Percentiles rank a stretch among this genome's conserved stretches.
Conservation (phyloP, 768 basidiomycete species). For the Kwoniella mangroviensis region DNA sequence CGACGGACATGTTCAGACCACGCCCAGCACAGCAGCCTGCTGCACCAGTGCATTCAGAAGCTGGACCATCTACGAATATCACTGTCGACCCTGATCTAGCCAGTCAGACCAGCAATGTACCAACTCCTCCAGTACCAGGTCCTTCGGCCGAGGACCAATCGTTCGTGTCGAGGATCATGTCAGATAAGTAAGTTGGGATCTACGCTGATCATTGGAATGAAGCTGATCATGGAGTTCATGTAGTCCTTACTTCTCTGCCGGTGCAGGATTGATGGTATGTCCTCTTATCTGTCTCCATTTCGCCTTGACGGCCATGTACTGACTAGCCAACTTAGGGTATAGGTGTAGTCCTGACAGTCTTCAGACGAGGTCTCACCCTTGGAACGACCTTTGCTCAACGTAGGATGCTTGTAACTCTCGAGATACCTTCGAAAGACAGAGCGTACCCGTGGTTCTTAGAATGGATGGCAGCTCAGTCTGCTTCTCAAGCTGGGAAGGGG, state of each 20-base stretch:
- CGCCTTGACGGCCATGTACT: neutral
- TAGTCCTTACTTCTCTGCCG: conserved; percentile 97
- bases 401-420: conserved; percentile 89
- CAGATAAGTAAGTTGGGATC: conserved; percentile 48
- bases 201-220: neutral
- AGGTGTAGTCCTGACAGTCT: conserved; percentile 76
- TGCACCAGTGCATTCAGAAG: conserved; percentile 4
- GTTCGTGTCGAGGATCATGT: conserved; percentile 44
- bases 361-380: conserved; percentile 72
- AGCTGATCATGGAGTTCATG: neutral
- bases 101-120: neutral
- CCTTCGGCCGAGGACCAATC: conserved; percentile 27
- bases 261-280: conserved; percentile 92
- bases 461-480: conserved; percentile 83
- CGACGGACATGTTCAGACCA: conserved; percentile 29
- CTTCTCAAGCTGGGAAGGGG: conserved; percentile 53
- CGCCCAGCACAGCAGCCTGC: conserved; percentile 13
- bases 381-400: conserved; percentile 78
- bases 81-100: neutral
- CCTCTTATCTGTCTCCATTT: neutral
- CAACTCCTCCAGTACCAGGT: conserved; percentile 7
- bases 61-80: conserved; percentile 27
- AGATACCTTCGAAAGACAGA: conserved; percentile 93
- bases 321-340: conserved; percentile 67
- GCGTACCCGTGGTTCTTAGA: conserved; percentile 95